phyloP scores from a whole-genome alignment of 2,329 filamentous ascomycete species.

The Cladosporium sp. region DNA sequence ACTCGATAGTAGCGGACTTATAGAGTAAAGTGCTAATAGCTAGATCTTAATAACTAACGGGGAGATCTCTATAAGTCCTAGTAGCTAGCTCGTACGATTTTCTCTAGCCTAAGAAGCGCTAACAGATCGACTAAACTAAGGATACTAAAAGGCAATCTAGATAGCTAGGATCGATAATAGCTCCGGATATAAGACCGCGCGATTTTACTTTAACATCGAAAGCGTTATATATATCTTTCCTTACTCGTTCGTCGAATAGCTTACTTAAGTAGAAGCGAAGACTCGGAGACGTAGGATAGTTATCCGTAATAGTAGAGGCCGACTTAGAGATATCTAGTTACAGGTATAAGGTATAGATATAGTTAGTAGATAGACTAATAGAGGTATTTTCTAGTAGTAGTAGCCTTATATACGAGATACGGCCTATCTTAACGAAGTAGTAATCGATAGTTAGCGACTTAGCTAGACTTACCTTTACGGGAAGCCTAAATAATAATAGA shows the following conservation, averaged over 20 bases:
- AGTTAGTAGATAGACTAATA: background rate
- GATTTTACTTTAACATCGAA: background rate
- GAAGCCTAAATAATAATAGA: background rate
- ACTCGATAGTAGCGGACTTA: background rate
- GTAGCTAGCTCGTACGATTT: background rate
- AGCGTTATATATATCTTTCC: background rate
- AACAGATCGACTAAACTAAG: background rate
- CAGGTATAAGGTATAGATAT: background rate
- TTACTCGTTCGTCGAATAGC: background rate
- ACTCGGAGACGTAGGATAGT: background rate
- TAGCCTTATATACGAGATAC: background rate
- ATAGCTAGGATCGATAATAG: background rate
- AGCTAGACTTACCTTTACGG: background rate
- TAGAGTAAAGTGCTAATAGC: background rate
- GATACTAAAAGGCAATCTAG: background rate
- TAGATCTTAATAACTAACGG: background rate
- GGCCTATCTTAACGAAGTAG: background rate
- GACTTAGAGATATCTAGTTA: background rate
- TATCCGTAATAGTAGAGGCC: background rate
- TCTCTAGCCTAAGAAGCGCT: background rate
- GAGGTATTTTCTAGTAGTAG: background rate
- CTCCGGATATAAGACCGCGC: background rate
- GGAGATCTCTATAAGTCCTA: background rate
- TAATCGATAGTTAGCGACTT: background rate
- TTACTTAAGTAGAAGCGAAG: background rate